These are phyloP conservation scores for Globomyces sp. DNA, from an alignment of 371 early-diverging fungal genomes.

Conservation along the genomic window DNA sequence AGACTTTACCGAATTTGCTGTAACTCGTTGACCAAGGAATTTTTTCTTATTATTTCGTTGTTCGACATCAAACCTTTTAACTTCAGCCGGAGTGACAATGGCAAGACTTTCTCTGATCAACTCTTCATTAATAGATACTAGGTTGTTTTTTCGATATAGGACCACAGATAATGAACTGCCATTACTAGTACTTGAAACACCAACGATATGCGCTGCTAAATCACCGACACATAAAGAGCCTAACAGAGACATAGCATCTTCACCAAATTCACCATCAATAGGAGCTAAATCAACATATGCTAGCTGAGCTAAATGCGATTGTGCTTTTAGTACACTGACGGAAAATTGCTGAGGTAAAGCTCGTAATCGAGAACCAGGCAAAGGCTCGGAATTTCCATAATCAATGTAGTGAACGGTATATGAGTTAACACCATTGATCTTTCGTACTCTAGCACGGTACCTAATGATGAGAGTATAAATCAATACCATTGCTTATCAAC, in stretches of 20 bases:
- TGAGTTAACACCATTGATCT: slow-evolving; percentile 58
- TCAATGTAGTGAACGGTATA: slow-evolving; percentile 83
- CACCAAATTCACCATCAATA: slow-evolving; percentile 68
- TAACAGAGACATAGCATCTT: slow-evolving; percentile 69
- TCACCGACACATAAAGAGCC: slow-evolving; percentile 65
- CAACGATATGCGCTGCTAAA: slow-evolving; percentile 74
- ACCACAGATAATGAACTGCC: slow-evolving; percentile 62
- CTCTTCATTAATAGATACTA: slow-evolving; percentile 62
- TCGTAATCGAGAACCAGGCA: slow-evolving; percentile 39
- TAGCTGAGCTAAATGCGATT: slow-evolving; percentile 80
- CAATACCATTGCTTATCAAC: slow-evolving; percentile 82
- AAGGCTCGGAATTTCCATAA: slow-evolving; percentile 76
- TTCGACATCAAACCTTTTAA: slow-evolving; percentile 25
- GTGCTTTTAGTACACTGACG: slow-evolving; percentile 52
- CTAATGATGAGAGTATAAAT: slow-evolving; percentile 16
- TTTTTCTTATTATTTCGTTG: slow-evolving; percentile 17
- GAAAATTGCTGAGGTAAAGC: slow-evolving; percentile 35
- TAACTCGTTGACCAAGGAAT: not conserved
- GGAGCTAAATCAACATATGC: slow-evolving; percentile 76
- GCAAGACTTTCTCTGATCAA: slow-evolving; percentile 79
- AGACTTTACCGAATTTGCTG: slow-evolving; percentile 41
- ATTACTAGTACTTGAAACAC: slow-evolving; percentile 21
- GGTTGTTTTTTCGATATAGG: slow-evolving; percentile 59
- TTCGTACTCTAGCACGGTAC: slow-evolving; percentile 79
- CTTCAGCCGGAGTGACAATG: slow-evolving; percentile 48